Percentiles rank a stretch among this genome's conserved stretches.
Conservation (phyloP, 495 filamentous ascomycete species). For the Haplographium delicatum region DNA sequence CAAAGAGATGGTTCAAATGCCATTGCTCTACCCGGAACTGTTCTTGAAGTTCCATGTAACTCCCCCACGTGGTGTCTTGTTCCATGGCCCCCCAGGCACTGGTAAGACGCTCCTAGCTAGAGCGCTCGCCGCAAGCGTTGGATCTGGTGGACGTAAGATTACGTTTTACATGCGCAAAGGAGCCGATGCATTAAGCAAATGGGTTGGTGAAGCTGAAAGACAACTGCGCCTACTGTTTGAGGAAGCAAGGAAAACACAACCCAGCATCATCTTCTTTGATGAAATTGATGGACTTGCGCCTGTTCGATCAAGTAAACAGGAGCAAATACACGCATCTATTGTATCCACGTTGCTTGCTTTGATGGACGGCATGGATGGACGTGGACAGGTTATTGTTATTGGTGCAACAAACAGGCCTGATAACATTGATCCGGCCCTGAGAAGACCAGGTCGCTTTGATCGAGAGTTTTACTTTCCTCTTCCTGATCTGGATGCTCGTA, state of each 20-base stretch:
- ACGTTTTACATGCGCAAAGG: constrained; percentile 99
- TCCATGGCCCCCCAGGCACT: constrained; percentile 94
- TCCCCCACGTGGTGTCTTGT: constrained; percentile 88
- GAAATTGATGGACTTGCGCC: constrained; percentile 97
- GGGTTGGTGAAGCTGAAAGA: constrained; percentile 96
- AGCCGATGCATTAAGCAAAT: constrained; percentile 94
- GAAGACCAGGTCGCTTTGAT: constrained; percentile 92
- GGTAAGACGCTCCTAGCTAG: constrained; percentile 94
- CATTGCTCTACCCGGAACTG: constrained; percentile 91
- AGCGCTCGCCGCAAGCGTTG: constrained; percentile 78
- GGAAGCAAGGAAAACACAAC: constrained; percentile 89
- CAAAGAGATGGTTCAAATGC: constrained; percentile 96
- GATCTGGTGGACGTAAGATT: constrained; percentile 76
- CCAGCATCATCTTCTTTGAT: constrained; percentile 99
- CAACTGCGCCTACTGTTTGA: constrained; percentile 92
- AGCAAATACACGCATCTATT: constrained; percentile 97
- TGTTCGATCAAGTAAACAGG: constrained; percentile 93
- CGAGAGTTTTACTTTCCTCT: constrained; percentile 97
- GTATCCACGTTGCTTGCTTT: constrained; percentile 90
- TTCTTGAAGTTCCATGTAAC: constrained; percentile 87
- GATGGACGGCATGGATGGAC: constrained; percentile 99
- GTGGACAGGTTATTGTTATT: constrained; percentile 96
- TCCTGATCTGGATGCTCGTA: constrained; percentile 70
- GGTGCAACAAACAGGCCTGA: constrained; percentile 97
- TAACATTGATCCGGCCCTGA: constrained; percentile 90